Percentiles rank a stretch among this genome's conserved stretches.
Evolutionary conservation across 805 yeast species (phyloP).

Genomic region (Candida loeiensis): DNA sequence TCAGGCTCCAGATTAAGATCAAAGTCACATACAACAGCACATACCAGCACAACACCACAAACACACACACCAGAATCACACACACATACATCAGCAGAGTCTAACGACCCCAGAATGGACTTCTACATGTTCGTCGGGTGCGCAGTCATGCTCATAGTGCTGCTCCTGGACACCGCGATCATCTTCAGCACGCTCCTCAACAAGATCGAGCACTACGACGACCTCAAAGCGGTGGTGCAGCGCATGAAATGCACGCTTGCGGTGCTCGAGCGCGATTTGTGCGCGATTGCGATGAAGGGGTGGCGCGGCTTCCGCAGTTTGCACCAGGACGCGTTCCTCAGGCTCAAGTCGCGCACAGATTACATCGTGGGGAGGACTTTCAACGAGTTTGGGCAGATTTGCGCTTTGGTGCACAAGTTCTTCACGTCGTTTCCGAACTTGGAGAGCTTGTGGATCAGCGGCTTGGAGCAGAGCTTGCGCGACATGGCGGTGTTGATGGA

Average conservation of each 20-base stretch:
- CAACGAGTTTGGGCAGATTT: conserved; percentile 2
- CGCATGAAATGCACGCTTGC: conserved; percentile 18
- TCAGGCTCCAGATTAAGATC: no score
- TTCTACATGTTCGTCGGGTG: conserved; percentile 4
- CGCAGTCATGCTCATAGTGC: conserved; percentile 3
- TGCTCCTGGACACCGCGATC: conserved; percentile 29
- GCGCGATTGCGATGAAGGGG: conserved; percentile 4
- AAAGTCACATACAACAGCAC: no score
- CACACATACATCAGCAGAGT: no score
- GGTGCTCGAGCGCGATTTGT: conserved; percentile 30
- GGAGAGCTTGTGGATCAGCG: conserved; percentile 23
- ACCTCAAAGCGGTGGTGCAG: conserved; percentile 32
- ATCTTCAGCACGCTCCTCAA: conserved; percentile 37
- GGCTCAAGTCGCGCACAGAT: not conserved
- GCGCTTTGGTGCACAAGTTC: conserved; percentile 25
- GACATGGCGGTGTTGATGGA: conserved; percentile 1
- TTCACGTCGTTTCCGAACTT: conserved; percentile 37
- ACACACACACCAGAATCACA: no score
- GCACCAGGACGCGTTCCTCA: not conserved
- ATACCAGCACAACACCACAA: no score
- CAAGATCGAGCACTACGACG: conserved; percentile 41
- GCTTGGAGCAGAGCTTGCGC: conserved; percentile 3
- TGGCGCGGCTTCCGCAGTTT: conserved; percentile 1
- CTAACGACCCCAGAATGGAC: not conserved
- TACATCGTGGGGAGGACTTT: not conserved